These are phyloP conservation scores for Apiospora sp. DNA, from an alignment of 2,329 filamentous ascomycete species.

Conservation along the genomic window DNA sequence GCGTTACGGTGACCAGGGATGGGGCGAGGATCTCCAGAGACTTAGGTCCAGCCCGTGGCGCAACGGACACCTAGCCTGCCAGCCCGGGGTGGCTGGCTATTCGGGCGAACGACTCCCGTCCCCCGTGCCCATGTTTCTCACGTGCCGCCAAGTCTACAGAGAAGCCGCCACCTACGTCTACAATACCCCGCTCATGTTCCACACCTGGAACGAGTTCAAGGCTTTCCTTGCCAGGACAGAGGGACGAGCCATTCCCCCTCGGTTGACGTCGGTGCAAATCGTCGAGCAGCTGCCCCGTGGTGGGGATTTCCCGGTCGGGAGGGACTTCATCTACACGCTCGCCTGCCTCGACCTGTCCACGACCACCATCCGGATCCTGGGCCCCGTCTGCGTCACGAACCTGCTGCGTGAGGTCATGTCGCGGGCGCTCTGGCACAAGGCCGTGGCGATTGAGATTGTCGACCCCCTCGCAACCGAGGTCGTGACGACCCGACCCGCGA, in stretches of 20 bases:
- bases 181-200: constrained; percentile 1
- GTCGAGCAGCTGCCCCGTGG: background rate
- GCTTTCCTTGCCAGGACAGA: background rate
- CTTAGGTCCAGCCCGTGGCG: background rate
- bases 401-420: background rate
- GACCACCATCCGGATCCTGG: background rate
- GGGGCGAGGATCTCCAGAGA: background rate
- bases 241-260: background rate
- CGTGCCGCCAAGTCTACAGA: background rate
- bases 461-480: background rate
- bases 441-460: background rate
- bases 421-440: background rate
- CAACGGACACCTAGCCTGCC: background rate
- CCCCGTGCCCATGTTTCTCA: background rate
- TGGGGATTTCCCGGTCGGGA: background rate
- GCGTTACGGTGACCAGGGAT: background rate
- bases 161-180: background rate
- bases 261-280: constrained; percentile 3
- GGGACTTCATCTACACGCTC: background rate
- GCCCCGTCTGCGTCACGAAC: background rate
- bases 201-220: background rate
- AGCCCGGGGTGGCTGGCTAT: background rate
- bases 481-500: background rate
- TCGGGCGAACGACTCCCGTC: background rate
- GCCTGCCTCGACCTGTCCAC: constrained; percentile 8